Evolutionary conservation across 2,329 filamentous ascomycete species (phyloP).

Genomic region (Lasiodiplodia sp.): DNA sequence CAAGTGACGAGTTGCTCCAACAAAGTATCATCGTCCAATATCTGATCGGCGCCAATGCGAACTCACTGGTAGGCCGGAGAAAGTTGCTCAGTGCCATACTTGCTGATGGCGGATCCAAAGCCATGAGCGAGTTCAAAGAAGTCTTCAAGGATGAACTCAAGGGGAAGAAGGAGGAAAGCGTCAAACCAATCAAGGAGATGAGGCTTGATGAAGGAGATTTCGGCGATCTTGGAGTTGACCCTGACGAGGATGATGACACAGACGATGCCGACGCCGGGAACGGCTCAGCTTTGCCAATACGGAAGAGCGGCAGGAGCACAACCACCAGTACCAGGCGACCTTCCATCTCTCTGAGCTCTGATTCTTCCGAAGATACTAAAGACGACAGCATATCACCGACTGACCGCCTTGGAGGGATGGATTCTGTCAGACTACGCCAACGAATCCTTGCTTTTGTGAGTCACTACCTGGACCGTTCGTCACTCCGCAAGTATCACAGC

Average conservation of each 20-base stretch:
- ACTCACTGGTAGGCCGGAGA: constrained; percentile 50
- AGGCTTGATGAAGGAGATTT: constrained; percentile 23
- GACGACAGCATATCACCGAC: constrained; percentile 33
- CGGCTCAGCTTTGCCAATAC: neutral
- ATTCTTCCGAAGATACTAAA: neutral
- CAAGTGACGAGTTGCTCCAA: constrained; percentile 44
- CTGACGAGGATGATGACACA: constrained; percentile 30
- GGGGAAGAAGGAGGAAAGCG: constrained; percentile 47
- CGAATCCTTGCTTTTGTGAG: constrained; percentile 66
- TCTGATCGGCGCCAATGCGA: constrained; percentile 50
- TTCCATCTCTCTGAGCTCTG: constrained; percentile 18
- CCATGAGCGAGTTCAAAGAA: constrained; percentile 65
- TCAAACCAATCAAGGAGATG: constrained; percentile 24
- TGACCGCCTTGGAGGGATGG: constrained; percentile 49
- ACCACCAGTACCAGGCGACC: neutral
- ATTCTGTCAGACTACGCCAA: constrained; percentile 68
- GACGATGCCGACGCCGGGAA: constrained; percentile 18
- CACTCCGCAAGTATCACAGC: neutral
- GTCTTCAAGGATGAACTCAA: constrained; percentile 72
- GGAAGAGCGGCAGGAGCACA: neutral
- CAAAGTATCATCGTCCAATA: constrained; percentile 70
- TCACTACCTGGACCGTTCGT: neutral
- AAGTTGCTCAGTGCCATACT: constrained; percentile 72
- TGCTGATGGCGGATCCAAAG: constrained; percentile 66
- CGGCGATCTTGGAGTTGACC: constrained; percentile 25